Evolutionary conservation across 805 yeast genomes (phyloP), one percentile per base, ranked within the genome.

Genomic region (Candida dajiaensis): DNA sequence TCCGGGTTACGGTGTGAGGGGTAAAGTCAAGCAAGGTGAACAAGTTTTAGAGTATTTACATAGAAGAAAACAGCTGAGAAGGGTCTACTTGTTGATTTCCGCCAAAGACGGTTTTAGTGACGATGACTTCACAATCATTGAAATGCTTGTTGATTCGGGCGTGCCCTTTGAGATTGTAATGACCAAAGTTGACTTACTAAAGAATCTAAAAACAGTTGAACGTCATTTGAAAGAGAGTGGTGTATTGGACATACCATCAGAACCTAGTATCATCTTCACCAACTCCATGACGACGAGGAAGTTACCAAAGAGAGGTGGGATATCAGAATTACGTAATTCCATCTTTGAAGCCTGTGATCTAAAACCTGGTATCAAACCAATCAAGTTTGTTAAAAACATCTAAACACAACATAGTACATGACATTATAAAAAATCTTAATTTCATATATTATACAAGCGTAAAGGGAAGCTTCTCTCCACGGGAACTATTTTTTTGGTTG

Each of bases 1-100:
- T 21, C 98, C 98, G 1, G 98, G 98, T 0, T 90, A 90, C 62
- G 98, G 98, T 2, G 73, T 66, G 36, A 78, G 74, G 50, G 89
- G 95, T 16, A 74, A 73, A 15, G 59, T 57, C 9, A 66, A 70
- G 53, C 96, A 90, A 60, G 97, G 97, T 2, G 67, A 76, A 37
- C 72, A 81, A 25, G 84, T 85, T 1, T 58, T 80, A 56, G 77
- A 80, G 31, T 89, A 88, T 57, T 62, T 90, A 8, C 65, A 67
- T 23, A 67, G 73, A 20, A 67, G 94, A 42, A 63, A 69, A 45
- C 76, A 72, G 28, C 66, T 89, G 20, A 67, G 74, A 26, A 72
- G 81, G 41, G 81, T 81, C 2, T 87, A 76, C 52, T 57, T 89
- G 11, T 64, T 89, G 16, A 59, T 87, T 0, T 82, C 84, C 45